Evolutionary conservation across 2,329 filamentous ascomycete genomes (phyloP), one percentile per base, ranked within the genome.

Genomic region (Monosporascus sp.): DNA sequence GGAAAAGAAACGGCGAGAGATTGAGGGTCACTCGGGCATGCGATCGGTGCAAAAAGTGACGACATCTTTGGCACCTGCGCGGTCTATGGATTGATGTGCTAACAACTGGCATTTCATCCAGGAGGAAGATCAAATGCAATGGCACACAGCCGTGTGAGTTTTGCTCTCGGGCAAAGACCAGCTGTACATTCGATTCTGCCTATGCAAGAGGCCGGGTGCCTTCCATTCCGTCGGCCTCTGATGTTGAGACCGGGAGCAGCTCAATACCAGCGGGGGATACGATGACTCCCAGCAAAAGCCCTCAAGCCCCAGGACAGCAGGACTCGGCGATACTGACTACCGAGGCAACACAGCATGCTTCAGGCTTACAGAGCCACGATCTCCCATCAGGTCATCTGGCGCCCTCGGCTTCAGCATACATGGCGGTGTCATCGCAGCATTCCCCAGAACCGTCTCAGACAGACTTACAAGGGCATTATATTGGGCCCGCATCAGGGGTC

Each of bases 141-240:
- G 73, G 72, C 5, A 68, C 65, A 20, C 62, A 68, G 35, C 73
- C 72, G 3, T 76, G 73, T 51, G 56, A 60, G 11, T 59, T 69
- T 1, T 75, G 73, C 55, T 58, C 57, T 37, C 54, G 57, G 37
- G 62, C 64, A 18, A 64, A 60, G 25, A 57, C 60, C 6, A 55
- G 57, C 15, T 81, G 78, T 63, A 74, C 75, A 18, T 81, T 77
- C 57, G 73, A 74, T 24, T 76, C 77, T 20, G 69, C 71, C 0
- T 81, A 81, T 58, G 75, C 71, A 18, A 66, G 78, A 55, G 75
- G 75, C 5, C 66, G 75, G 56, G 54, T 74, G 37, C 74, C 75
- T 7, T 68, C 70, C 31, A 65, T 76, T 38, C 61, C 70, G 27
- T 48, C 47, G 52, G 47, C 60, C 53, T 44, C 55, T 52, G 43